Base-by-base conservation (phyloP, 1,284 basidiomycete species). In the Chiua sp. region DNA sequence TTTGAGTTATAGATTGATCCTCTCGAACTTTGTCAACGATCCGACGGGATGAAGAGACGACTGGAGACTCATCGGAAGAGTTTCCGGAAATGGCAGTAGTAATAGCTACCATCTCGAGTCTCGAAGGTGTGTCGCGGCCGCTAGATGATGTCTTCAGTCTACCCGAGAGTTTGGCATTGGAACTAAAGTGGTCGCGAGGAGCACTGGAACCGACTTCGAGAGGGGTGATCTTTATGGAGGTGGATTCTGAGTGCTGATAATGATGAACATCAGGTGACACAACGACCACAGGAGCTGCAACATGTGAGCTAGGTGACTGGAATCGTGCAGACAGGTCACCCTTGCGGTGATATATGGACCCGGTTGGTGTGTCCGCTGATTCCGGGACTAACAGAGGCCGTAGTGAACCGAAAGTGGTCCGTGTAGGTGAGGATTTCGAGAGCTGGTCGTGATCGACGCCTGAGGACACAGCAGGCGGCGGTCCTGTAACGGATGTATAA, bases 401-500 rank as follows among this genome's bases (percentile, higher is more conserved):
- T 10, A 39, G 49, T 30, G 51, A 42, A 33, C 50, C 20, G 22
- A 30, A 15, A 35, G 22, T 12, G 12, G 22, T 13, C 42, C 22
- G 42, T 44, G 11, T 44, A n/a, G n/a, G 42, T 22, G 42, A 46
- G 8, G 53, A 57, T 23, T 57, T 39, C 2, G 47, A 55, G 53
- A 56, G 51, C 22, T 59, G 23, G 20, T 23, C 53, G n/a, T 5
- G 13, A 13, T 56, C 22, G 22, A 30, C 12, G 8, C 18, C 32
- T n/a, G 67, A 57, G 3, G 63, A 63, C 18, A 52, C 30, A 7
- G 47, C 52, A 35, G 56, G 42, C 18, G 35, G 33, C 5, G 67
- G 65, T 15, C 49, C 35, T 12, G 2, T 3, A 28, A 16, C 37
- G 15, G 52, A 18, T 23, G 51, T 10, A 28, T n/a, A n/a, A 44